A percentile compares a stretch with the other conserved stretches of the same genome.
phyloP scores from a whole-genome alignment of 2,329 filamentous ascomycete species.

The Lachnellula hyalina region DNA sequence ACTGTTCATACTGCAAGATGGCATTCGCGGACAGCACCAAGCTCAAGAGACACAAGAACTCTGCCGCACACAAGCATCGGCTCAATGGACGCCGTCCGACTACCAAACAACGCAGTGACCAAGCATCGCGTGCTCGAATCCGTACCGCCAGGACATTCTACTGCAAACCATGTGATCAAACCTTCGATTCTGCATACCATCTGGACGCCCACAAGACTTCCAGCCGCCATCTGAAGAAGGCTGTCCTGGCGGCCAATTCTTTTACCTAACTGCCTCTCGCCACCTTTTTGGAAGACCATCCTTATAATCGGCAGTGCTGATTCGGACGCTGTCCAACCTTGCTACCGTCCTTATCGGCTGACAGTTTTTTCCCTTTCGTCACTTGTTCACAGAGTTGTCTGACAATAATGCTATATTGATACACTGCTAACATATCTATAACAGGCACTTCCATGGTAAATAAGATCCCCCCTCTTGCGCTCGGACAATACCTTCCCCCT shows the following conservation, averaged over 20 bases:
- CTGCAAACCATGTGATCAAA: neutral
- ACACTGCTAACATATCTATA: too few relatives aligned
- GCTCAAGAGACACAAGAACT: neutral
- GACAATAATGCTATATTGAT: too few relatives aligned
- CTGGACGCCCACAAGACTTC: neutral
- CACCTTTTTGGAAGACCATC: neutral
- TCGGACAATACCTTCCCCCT: too few relatives aligned
- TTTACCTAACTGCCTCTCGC: constrained; percentile 1
- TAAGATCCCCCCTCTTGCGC: too few relatives aligned
- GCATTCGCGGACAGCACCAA: neutral
- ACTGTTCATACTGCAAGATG: neutral
- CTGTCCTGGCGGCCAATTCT: constrained; percentile 1
- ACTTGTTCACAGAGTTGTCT: too few relatives aligned
- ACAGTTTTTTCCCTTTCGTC: neutral
- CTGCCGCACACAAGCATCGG: neutral
- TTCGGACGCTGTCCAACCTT: too few relatives aligned
- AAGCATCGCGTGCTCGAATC: neutral
- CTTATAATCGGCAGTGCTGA: too few relatives aligned
- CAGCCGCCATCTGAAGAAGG: constrained; percentile 3
- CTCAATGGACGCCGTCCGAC: neutral
- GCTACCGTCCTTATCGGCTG: neutral
- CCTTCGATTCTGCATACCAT: neutral
- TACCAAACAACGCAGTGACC: neutral
- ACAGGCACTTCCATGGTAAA: too few relatives aligned
- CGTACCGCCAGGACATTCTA: neutral